Conservation (phyloP, 1,284 basidiomycete genomes). For the Ganoderma lucidum region DNA sequence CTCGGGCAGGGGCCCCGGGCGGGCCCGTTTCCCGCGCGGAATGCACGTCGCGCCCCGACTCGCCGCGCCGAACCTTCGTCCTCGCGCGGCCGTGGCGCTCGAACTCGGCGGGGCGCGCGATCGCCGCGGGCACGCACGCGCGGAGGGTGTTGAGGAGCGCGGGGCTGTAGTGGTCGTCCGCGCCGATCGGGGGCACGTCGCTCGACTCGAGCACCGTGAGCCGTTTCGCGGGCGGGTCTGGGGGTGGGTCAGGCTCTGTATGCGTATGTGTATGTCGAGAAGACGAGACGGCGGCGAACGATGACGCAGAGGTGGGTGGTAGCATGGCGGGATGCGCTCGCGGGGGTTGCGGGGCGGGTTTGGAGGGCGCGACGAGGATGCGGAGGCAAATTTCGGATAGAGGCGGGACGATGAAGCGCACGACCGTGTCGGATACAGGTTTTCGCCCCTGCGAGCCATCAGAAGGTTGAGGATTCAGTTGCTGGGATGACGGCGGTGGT, state of each 20-base stretch:
- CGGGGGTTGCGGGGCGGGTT: neutral
- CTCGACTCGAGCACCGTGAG: slow-evolving; percentile 44
- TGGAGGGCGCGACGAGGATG: slow-evolving; percentile 47
- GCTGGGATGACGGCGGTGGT: neutral
- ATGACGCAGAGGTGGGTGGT: neutral
- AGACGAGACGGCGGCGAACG: slow-evolving; percentile 36
- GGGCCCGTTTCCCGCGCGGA: too few relatives aligned
- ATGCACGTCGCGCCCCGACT: slow-evolving; percentile 15
- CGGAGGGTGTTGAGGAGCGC: slow-evolving; percentile 34
- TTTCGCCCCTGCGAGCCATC: slow-evolving; percentile 10
- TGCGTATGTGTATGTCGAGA: slow-evolving; percentile 17
- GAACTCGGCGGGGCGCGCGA: slow-evolving; percentile 32
- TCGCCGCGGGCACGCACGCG: slow-evolving; percentile 37
- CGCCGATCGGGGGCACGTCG: slow-evolving; percentile 30
- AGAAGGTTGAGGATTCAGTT: neutral
- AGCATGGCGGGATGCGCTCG: neutral
- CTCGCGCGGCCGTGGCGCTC: slow-evolving; percentile 19
- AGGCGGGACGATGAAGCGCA: slow-evolving; percentile 47
- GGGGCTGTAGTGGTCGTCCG: slow-evolving; percentile 24
- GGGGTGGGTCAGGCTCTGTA: slow-evolving; percentile 2
- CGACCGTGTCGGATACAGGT: slow-evolving; percentile 34
- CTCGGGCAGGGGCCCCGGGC: slow-evolving; percentile 12
- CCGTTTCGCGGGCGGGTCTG: neutral
- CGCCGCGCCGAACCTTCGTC: slow-evolving; percentile 10
- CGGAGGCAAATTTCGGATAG: slow-evolving; percentile 62